A percentile compares a stretch with the other conserved stretches of the same genome.
phyloP scores from a whole-genome alignment of 371 early-diverging fungal species.

The Zopfochytrium polystomum region DNA sequence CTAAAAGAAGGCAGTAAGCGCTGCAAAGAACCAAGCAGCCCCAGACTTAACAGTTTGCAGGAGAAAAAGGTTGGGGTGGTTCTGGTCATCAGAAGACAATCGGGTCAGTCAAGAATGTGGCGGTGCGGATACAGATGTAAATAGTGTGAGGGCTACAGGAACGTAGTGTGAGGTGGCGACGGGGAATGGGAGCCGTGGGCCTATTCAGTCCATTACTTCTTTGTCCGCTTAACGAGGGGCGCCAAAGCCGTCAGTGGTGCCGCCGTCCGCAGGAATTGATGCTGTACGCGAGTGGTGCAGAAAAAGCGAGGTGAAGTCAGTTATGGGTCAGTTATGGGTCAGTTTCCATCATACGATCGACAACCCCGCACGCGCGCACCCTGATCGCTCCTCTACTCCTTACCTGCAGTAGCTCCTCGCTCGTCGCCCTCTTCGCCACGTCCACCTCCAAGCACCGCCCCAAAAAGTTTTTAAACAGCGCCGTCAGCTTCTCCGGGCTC shows the following conservation, averaged over 20 bases:
- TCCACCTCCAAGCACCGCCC: too few species aligned
- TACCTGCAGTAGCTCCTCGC: slow-evolving; percentile 73
- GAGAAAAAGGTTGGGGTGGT: too few species aligned
- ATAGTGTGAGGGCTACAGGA: background rate
- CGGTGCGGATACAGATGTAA: slow-evolving; percentile 6
- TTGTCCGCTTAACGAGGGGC: slow-evolving; percentile 14
- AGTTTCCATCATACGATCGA: background rate
- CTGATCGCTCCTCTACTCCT: too few species aligned
- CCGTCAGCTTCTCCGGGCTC: slow-evolving; percentile 77
- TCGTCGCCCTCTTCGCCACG: too few species aligned
- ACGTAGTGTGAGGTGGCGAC: background rate
- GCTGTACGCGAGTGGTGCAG: too few species aligned
- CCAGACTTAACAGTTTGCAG: too few species aligned
- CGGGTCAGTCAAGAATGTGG: too few species aligned
- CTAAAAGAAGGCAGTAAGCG: background rate
- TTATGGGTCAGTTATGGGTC: background rate
- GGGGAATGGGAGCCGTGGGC: background rate
- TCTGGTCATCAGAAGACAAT: too few species aligned
- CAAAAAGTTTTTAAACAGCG: slow-evolving; percentile 84
- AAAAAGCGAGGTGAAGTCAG: background rate
- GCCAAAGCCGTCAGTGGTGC: slow-evolving; percentile 6
- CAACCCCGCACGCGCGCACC: too few species aligned
- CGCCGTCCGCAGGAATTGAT: slow-evolving; percentile 16
- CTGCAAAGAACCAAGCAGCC: background rate
- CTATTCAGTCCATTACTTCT: slow-evolving; percentile 4